These are phyloP conservation scores for Dentipellis fragilis DNA, from an alignment of 768 basidiomycete genomes.

Conservation along the genomic window DNA sequence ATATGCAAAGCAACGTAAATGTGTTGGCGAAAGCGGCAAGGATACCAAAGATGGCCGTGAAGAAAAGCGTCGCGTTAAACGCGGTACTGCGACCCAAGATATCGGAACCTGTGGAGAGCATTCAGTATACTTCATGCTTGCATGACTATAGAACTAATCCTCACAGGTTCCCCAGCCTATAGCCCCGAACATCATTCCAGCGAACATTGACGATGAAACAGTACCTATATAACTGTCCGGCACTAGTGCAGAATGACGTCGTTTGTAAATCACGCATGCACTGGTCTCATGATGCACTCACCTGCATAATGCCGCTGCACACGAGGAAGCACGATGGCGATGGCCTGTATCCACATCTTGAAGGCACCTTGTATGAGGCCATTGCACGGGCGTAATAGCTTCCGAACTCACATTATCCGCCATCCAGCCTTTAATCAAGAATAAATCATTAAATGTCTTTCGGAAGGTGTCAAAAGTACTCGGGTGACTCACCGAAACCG, in stretches of 20 bases:
- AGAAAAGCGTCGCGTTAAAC: slow-evolving; percentile 87
- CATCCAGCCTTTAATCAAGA: slow-evolving; percentile 60
- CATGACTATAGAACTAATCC: slow-evolving; percentile 16
- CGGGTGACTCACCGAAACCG: slow-evolving; percentile 65
- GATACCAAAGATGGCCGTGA: slow-evolving; percentile 84
- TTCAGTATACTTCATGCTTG: not conserved
- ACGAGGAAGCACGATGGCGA: slow-evolving; percentile 91
- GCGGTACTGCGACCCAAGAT: slow-evolving; percentile 80
- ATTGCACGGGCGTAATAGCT: not conserved
- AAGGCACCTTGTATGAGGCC: not conserved
- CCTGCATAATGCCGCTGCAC: slow-evolving; percentile 85
- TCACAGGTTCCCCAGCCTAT: slow-evolving; percentile 86
- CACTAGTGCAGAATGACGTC: slow-evolving; percentile 30
- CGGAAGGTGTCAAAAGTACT: not conserved
- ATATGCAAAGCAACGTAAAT: slow-evolving; percentile 58
- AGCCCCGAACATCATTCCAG: slow-evolving; percentile 96
- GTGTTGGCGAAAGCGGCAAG: slow-evolving; percentile 64
- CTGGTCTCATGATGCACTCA: slow-evolving; percentile 20
- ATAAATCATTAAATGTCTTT: not conserved
- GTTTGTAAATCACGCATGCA: not conserved
- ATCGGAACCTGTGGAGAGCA: slow-evolving; percentile 53
- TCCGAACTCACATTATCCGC: slow-evolving; percentile 69
- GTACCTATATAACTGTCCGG: slow-evolving; percentile 69
- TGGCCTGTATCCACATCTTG: slow-evolving; percentile 90
- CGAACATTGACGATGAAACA: slow-evolving; percentile 83